Base-by-base conservation (phyloP, 768 basidiomycete species). In the Phanerochaete sordida region DNA sequence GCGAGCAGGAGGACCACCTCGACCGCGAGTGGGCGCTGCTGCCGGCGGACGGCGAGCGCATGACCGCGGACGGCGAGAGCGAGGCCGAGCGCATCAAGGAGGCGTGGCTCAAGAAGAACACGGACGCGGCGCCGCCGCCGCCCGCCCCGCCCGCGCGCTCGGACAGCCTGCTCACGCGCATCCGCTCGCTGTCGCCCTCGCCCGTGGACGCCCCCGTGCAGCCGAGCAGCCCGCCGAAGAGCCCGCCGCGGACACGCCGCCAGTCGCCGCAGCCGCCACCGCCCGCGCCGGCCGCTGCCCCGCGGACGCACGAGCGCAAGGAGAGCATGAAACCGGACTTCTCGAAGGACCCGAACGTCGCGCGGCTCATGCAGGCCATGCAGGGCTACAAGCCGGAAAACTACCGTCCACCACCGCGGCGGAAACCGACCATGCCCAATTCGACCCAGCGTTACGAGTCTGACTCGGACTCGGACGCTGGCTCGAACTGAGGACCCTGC, bases 91-190 rank as follows among this genome's bases (percentile, higher is more conserved):
- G 49, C 52, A 64, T 64, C n/a, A 54, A 54, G 45, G 62, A 64
- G 39, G 62, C 59, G 12, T 64, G 62, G 62, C 27, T 64, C 44
- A 50, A 52, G 56, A 64, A 58, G 62, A 64, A 63, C 24, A 23
- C n/a, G 5, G 54, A 57, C 23, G 43, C 53, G 9, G 15, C 13
- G 3, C 8, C 53, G 33, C 35, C 35, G 9, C 13, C 33, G n/a
- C n/a, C n/a, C n/a, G n/a, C n/a, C n/a, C n/a, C n/a, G n/a, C 23
- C 23, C 37, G 53, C 23, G 39, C 11, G 8, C 39, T 16, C 11
- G 19, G 19, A 35, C 33, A 35, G 33, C 33, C 33, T 7, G 13
- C 6, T 6, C 6, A 35, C 33, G 6, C 33, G 33, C 13, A 6
- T 7, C 33, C 33, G 7, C 33, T 13, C 33, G 33, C 33, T 35